These are phyloP conservation scores for Claviceps fusiformis DNA, from an alignment of 2,329 filamentous ascomycete species.

Conservation along the genomic window DNA sequence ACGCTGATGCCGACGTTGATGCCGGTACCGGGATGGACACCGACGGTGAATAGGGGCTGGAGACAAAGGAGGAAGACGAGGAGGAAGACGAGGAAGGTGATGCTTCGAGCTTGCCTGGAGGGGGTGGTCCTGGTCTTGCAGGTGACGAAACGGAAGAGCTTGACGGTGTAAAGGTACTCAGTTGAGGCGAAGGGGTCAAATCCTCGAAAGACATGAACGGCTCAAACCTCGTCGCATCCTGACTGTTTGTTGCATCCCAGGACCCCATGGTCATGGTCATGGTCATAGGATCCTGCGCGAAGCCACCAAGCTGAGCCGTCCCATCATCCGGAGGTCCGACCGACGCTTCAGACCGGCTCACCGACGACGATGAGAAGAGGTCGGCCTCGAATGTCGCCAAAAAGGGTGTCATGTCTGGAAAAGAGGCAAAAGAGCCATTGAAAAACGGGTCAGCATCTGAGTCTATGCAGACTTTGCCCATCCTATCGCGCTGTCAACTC, in stretches of 20 bases:
- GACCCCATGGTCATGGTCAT: slow-evolving; percentile 22
- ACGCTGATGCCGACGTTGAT: neutral
- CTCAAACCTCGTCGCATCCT: slow-evolving; percentile 15
- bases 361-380: slow-evolving; percentile 12
- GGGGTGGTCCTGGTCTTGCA: slow-evolving; percentile 14
- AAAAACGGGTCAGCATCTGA: neutral
- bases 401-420: slow-evolving; percentile 16
- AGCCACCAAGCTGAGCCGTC: slow-evolving; percentile 21
- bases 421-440: neutral
- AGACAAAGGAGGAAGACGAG: slow-evolving; percentile 3
- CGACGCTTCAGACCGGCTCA: slow-evolving; percentile 10
- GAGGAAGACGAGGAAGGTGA: neutral
- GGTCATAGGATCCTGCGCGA: slow-evolving; percentile 19
- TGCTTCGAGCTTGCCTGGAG: slow-evolving; percentile 12
- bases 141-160: slow-evolving; percentile 14
- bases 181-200: slow-evolving; percentile 19
- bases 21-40: neutral
- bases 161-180: slow-evolving; percentile 8
- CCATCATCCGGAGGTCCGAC: slow-evolving; percentile 14
- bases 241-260: slow-evolving; percentile 26
- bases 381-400: slow-evolving; percentile 20
- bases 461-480: neutral
- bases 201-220: slow-evolving; percentile 26
- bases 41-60: no score
- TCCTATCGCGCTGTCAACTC: neutral